These are phyloP conservation scores for Medicago arabica DNA, from an alignment of 306 rosid species.

Conservation along the genomic window DNA sequence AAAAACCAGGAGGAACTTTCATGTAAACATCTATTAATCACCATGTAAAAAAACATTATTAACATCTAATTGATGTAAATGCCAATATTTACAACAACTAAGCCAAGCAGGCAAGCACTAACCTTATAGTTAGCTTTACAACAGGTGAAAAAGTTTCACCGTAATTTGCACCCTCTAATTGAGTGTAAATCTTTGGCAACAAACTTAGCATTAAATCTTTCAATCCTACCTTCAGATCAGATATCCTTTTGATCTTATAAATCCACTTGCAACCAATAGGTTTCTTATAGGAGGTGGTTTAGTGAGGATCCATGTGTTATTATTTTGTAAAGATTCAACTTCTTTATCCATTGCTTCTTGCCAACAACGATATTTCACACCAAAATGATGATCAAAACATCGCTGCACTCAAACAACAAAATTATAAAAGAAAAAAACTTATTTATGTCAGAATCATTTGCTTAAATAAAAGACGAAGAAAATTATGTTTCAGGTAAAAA, in stretches of 20 bases:
- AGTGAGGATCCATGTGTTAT: background rate
- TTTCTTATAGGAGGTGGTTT: background rate
- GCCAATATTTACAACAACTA: background rate
- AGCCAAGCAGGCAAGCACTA: background rate
- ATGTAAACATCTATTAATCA: background rate
- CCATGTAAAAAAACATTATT: background rate
- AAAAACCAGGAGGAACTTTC: too few species aligned
- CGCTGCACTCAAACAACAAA: too few species aligned
- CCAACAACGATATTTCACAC: background rate
- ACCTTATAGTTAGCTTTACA: background rate
- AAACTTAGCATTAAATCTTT: background rate
- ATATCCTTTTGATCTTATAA: too few species aligned
- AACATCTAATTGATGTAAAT: background rate
- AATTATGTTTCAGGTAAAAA: too few species aligned
- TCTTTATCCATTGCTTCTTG: background rate
- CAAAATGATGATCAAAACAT: too few species aligned
- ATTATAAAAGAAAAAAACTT: too few species aligned
- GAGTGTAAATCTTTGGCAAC: background rate
- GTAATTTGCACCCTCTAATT: background rate
- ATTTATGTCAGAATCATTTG: too few species aligned
- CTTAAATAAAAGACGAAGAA: too few species aligned
- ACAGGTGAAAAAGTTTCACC: background rate
- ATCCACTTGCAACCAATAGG: too few species aligned
- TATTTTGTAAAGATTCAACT: background rate
- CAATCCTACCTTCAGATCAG: background rate